These are phyloP conservation scores for Clitopilus passeckerianus DNA, from an alignment of 768 basidiomycete genomes.

Conservation along the genomic window DNA sequence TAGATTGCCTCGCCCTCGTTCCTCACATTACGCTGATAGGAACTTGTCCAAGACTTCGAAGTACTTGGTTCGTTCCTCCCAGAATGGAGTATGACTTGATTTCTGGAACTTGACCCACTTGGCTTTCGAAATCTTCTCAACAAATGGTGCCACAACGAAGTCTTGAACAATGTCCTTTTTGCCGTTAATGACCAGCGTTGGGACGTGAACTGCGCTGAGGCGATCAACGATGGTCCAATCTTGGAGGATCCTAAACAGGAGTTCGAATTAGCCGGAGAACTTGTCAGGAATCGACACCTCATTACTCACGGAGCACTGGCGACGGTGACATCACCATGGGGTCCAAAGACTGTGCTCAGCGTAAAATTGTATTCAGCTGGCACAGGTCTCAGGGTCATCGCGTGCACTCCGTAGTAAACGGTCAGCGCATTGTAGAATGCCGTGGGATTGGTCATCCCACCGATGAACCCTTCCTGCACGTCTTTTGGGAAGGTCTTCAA, in stretches of 20 bases:
- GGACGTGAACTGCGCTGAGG: conserved; percentile 30
- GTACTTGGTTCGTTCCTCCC: conserved; percentile 36
- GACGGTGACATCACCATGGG: conserved; percentile 21
- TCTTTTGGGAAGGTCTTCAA: conserved; percentile 10
- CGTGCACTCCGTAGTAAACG: conserved; percentile 18
- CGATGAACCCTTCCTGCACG: conserved; percentile 8
- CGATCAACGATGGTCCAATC: conserved; percentile 42
- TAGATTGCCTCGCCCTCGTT: neutral
- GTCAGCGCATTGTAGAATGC: conserved; percentile 10
- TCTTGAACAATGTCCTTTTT: conserved; percentile 35
- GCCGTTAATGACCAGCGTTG: conserved; percentile 39
- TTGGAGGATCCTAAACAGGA: conserved; percentile 15
- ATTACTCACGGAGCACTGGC: conserved; percentile 19
- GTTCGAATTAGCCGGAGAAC: conserved; percentile 8
- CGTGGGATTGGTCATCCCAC: conserved; percentile 5
- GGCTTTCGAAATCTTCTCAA: conserved; percentile 29
- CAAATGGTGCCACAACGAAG: conserved; percentile 29
- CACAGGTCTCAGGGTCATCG: conserved; percentile 10
- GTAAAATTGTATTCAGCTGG: conserved; percentile 12
- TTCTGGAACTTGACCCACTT: conserved; percentile 41
- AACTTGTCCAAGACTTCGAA: conserved; percentile 30
- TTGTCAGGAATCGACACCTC: neutral
- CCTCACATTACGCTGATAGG: conserved; percentile 10
- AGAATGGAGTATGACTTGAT: conserved; percentile 38
- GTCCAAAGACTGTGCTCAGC: conserved; percentile 15